Percentiles rank a stretch among this genome's conserved stretches.
phyloP scores from a whole-genome alignment of 352 stramenopile genomes.

The Peronospora destructor region DNA sequence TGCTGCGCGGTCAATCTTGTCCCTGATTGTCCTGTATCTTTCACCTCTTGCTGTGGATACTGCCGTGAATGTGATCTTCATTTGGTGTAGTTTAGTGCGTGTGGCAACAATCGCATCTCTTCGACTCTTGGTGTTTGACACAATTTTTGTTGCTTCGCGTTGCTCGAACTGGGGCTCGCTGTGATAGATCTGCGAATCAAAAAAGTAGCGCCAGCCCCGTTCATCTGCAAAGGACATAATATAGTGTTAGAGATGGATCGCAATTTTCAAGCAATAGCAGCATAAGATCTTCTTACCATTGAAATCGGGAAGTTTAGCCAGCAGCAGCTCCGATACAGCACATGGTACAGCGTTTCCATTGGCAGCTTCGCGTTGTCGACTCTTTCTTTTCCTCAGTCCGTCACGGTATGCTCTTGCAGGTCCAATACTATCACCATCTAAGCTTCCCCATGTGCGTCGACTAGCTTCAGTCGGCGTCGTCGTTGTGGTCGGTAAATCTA shows the following conservation, averaged over 20 bases:
- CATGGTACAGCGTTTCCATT: conserved; percentile 8
- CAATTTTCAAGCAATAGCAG: background rate
- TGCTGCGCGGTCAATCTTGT: conserved; percentile 25
- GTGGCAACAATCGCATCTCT: conserved; percentile 1
- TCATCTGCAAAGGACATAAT: conserved; percentile 25
- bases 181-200: conserved; percentile 43
- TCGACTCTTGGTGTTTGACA: conserved; percentile 4
- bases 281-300: conserved; percentile 23
- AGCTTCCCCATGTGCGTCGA: conserved; percentile 14
- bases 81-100: conserved; percentile 9
- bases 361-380: conserved; percentile 4
- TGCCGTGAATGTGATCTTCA: conserved; percentile 1
- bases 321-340: conserved; percentile 23
- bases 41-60: conserved; percentile 2
- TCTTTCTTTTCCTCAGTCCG: conserved; percentile 6
- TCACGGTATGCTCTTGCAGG: conserved; percentile 11
- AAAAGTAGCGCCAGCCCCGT: conserved; percentile 41
- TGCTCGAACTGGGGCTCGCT: conserved; percentile 13
- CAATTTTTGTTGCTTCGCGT: conserved; percentile 8
- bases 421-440: conserved; percentile 17
- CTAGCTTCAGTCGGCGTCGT: conserved; percentile 15
- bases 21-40: conserved; percentile 19
- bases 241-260: conserved; percentile 1
- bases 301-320: conserved; percentile 34
- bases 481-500: conserved; percentile 7